Evolutionary conservation across 2,329 filamentous ascomycete genomes (phyloP), one percentile per base, ranked within the genome.

Genomic region (Neofusicoccum umdonicola): DNA sequence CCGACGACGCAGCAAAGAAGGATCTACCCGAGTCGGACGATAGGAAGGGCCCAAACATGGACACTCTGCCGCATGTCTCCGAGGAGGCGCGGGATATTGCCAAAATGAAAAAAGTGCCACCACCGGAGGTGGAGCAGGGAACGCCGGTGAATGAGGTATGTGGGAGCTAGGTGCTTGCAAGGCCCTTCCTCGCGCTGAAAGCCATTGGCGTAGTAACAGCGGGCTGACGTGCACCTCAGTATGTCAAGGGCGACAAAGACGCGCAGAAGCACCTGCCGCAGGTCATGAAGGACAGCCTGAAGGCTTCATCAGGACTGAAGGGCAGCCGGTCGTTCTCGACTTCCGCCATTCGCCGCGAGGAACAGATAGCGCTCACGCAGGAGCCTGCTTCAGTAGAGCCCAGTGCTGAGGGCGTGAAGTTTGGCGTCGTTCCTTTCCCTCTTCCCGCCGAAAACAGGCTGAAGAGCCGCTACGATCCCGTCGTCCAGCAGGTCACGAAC

Each of bases 401-500:
- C 19, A 52, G 17, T 15, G 47, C 52, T 13, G 51, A 64, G 37
- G 90, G 91, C n/a, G 83, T 91, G 75, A 96, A 94, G 74, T 97
- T 92, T 72, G 87, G 86, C 3, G 80, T 92, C 67, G 93, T 93
- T 1, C 80, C 83, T 41, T 79, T 88, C 64, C 87, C 90, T 6
- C 81, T 93, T 61, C 85, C 89, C 9, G 83, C 85, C 64, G 81
- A 83, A 34, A 78, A 83, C 65, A 84, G 91, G 78, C 80, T 94
- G 71, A 90, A 93, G 78, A 83, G 91, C 74, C 87, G 95, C 72
- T 96, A 98, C 75, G 90, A 97, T 74, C 87, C 91, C 1, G 84
- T 97, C 7, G 83, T 98, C 54, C 83, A 90, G 69, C 95, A 97
- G 81, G 84, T 98, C 71, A 97, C 93, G 17, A 93, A 93, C 75